These are phyloP conservation scores for Garcia nutans DNA, from an alignment of 345 rosid genomes.

Conservation along the genomic window DNA sequence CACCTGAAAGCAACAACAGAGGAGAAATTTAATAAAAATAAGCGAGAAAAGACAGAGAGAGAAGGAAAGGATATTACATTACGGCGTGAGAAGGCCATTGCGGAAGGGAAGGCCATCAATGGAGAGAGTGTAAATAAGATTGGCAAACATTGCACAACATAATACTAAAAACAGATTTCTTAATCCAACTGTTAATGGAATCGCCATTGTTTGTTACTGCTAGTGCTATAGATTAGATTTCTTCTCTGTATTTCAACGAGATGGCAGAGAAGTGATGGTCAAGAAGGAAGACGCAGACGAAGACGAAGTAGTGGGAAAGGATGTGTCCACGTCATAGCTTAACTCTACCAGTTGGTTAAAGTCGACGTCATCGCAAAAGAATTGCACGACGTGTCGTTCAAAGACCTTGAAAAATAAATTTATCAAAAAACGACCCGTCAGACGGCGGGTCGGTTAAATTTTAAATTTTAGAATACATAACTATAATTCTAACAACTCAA, in stretches of 20 bases:
- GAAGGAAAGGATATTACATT: slow-evolving; percentile 7
- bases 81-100: slow-evolving; percentile 73
- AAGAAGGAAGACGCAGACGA: not conserved
- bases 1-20: slow-evolving; percentile 45
- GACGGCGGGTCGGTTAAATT: too few species aligned
- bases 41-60: slow-evolving; percentile 10
- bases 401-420: too few species aligned
- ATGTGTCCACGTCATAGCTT: slow-evolving; percentile 37
- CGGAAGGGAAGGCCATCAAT: slow-evolving; percentile 73
- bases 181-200: slow-evolving; percentile 34
- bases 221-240: too few species aligned
- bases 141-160: slow-evolving; percentile 48
- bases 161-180: slow-evolving; percentile 44
- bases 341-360: not conserved
- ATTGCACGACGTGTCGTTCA: too few species aligned
- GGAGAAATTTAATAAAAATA: not conserved
- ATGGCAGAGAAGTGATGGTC: not conserved
- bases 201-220: slow-evolving; percentile 39
- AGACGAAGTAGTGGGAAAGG: slow-evolving; percentile 23
- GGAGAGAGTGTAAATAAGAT: slow-evolving; percentile 57
- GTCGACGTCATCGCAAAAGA: slow-evolving; percentile 2
- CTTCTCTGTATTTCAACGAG: not conserved
- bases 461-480: too few species aligned
- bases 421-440: too few species aligned
- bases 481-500: too few species aligned